Base-by-base conservation (phyloP, 2,329 filamentous ascomycete species). In the Arthrobotrys entomopaga region DNA sequence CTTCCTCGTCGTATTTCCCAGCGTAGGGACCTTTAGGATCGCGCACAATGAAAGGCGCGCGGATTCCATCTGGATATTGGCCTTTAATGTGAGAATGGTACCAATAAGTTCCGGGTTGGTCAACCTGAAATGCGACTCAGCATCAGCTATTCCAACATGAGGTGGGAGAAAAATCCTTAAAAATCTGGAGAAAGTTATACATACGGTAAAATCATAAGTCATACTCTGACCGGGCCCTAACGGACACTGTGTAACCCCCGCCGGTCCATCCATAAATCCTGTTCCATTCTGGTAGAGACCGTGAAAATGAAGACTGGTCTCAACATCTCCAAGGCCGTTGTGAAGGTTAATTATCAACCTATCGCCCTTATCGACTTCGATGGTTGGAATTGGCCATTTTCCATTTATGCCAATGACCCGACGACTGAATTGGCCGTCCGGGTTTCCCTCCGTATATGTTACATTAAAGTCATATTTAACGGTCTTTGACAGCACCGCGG, bases 391-490 rank as follows among this genome's bases (percentile, higher is more conserved):
- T 1, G 91, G 91, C 89, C 91, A 92, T 82, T 89, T 81, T 3
- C 87, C 87, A 78, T 95, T 94, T 82, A 95, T 90, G 52, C 90
- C 90, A 79, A 94, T 91, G 2, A 87, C 86, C n/a, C 87, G 85
- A 34, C 91, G 85, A 43, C 86, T 83, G 71, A 85, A 85, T 6
- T 84, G 83, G 20, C 88, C 89, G 82, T 94, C 91, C 0, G 91
- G 91, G 78, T 91, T 90, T 38, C 89, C 87, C 48, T 82, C 86
- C 10, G 91, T 87, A 90, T 91, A 93, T 69, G 85, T 86, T 76
- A 92, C 84, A 78, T 89, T 87, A 82, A 90, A 92, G 80, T 91
- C 84, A 79, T 89, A 87, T 3, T 82, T 85, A 38, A 88, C 83
- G 29, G 83, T 83, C 78, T 81, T 78, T 26, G 79, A 76, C 65